Evolutionary conservation across 2,329 filamentous ascomycete species (phyloP), one percentile per base, ranked within the genome.

Genomic region (Sarocladiaceae sp.): DNA sequence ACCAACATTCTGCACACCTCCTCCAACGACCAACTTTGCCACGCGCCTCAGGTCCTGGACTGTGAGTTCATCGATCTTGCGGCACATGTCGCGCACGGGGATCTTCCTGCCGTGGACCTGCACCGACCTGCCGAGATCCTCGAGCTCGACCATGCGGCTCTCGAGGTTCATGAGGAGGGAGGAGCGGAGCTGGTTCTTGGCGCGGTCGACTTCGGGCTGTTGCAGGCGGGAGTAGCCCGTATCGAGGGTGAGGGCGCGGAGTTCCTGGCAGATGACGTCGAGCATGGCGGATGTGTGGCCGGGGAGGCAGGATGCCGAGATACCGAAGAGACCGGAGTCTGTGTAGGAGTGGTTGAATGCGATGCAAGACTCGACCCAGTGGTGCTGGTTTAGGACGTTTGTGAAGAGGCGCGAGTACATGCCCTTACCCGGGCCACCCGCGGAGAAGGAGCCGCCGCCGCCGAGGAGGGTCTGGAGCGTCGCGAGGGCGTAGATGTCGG

Each of bases 351-450:
- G 90, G 73, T 97, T 97, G 73, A 97, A 97, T 23, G 91, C 85
- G 43, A 95, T 76, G 68, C 93, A 97, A 48, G 82, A 90, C 68
- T 98, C 93, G 20, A 98, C 88, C 91, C 91, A 98, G 54, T 86
- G 88, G 68, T 95, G 83, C 67, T 97, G 90, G 71, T 98, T 98
- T 43, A 98, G 78, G 1, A 97, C 91, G 62, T 96, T 95, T 51
- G 90, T 97, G 73, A 96, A 98, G 7, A 98, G 79, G 11, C 93
- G 85, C 29, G 88, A 95, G 73, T 97, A 97, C 93, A 98, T 98
- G 63, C 93, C 93, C 72, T 98, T 98, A 44, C 93, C 93, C 4
- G 93, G 93, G 0, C 93, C 93, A 55, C 93, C 93, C 44, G 93
- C 93, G 13, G 88, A 95, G 71, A 98, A 98, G 45, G 90, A 96